These are phyloP conservation scores for Catenaria anguillulae DNA, from an alignment of 371 early-diverging fungal genomes.

Conservation along the genomic window DNA sequence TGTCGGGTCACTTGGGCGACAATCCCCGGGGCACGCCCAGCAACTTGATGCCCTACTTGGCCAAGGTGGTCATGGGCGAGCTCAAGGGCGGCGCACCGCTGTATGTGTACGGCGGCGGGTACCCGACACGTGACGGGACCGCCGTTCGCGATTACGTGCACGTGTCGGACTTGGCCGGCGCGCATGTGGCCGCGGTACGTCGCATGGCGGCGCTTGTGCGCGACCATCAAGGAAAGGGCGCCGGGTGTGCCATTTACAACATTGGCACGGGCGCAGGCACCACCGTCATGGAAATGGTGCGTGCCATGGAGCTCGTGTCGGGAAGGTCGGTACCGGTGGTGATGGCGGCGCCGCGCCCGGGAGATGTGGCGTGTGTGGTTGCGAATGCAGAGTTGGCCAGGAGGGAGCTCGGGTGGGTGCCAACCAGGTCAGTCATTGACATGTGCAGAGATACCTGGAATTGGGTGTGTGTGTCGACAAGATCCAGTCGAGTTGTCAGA, in stretches of 20 bases:
- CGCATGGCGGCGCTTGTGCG: conserved; percentile 9
- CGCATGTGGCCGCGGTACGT: conserved; percentile 56
- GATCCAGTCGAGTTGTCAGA: too few species aligned
- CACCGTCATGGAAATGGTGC: conserved; percentile 70
- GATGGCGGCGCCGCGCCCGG: conserved; percentile 46
- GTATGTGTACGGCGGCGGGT: conserved; percentile 69
- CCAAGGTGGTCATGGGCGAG: conserved; percentile 65
- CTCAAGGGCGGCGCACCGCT: conserved; percentile 49
- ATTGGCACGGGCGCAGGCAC: conserved; percentile 73
- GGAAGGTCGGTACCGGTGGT: conserved; percentile 36
- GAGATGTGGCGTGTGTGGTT: conserved; percentile 71
- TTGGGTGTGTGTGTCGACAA: too few species aligned
- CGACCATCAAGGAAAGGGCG: conserved; percentile 2
- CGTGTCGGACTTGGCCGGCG: conserved; percentile 70
- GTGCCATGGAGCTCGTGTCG: conserved; percentile 53
- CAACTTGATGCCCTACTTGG: conserved; percentile 75
- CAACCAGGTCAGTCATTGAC: conserved; percentile 42
- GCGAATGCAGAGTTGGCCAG: conserved; percentile 59
- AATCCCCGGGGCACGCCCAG: conserved; percentile 64
- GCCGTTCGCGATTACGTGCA: conserved; percentile 81
- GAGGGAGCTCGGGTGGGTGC: conserved; percentile 55
- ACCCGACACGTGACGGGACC: conserved; percentile 73
- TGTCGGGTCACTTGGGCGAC: conserved; percentile 73
- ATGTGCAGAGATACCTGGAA: conserved; percentile 73
- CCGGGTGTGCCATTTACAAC: conserved; percentile 56